These are phyloP conservation scores for Colletotrichum eleusines DNA, from an alignment of 2,329 filamentous ascomycete species.

Conservation along the genomic window DNA sequence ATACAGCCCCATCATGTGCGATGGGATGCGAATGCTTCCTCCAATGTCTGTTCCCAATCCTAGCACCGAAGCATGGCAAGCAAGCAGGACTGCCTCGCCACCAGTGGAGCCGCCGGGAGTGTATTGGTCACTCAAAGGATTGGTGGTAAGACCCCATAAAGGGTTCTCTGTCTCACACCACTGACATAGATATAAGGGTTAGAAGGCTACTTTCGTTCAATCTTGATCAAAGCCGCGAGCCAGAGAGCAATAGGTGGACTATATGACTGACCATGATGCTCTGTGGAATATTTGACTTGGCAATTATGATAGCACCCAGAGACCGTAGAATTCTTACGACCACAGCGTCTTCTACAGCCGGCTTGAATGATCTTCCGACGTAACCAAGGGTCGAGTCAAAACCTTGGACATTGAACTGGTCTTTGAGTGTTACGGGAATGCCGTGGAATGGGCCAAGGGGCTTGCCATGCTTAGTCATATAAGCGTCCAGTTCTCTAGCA, in stretches of 20 bases:
- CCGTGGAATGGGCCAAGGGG: slow-evolving; percentile 71
- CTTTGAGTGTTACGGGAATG: slow-evolving; percentile 63
- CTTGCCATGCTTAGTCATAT: slow-evolving; percentile 52
- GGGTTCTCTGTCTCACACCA: slow-evolving; percentile 56
- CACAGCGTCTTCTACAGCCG: slow-evolving; percentile 63
- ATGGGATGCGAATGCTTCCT: slow-evolving; percentile 55
- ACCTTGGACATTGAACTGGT: slow-evolving; percentile 68
- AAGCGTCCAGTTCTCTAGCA: slow-evolving; percentile 55
- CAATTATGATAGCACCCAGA: slow-evolving; percentile 72
- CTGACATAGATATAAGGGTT: slow-evolving; percentile 46
- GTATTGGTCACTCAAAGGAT: slow-evolving; percentile 70
- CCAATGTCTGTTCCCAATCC: slow-evolving; percentile 58
- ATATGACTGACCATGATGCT: slow-evolving; percentile 66
- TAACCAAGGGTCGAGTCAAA: slow-evolving; percentile 65
- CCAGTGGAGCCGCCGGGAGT: slow-evolving; percentile 75
- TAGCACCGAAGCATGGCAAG: slow-evolving; percentile 55
- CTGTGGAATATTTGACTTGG: slow-evolving; percentile 78
- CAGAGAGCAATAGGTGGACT: no score
- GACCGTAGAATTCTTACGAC: slow-evolving; percentile 68
- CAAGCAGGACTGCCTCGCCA: slow-evolving; percentile 61
- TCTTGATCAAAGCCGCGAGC: neutral
- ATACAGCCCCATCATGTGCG: slow-evolving; percentile 51
- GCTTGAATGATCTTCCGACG: slow-evolving; percentile 62
- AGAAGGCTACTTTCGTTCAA: neutral
- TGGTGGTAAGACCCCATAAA: slow-evolving; percentile 71